A percentile compares a stretch with the other conserved stretches of the same genome.
phyloP scores from a whole-genome alignment of 352 stramenopile genomes.

The Phytophthora cajani region DNA sequence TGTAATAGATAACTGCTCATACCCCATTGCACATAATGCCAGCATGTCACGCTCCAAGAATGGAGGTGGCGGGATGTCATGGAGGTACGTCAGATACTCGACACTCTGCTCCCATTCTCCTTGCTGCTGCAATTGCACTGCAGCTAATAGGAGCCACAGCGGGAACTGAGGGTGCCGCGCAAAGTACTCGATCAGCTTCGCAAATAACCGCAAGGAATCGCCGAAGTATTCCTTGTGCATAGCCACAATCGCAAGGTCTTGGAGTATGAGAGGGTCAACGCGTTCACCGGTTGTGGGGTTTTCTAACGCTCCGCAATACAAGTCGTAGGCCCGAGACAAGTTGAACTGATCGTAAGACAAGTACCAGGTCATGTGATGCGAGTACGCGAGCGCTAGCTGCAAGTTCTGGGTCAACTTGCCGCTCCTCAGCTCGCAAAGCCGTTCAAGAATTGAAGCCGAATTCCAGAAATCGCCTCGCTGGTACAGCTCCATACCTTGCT shows the following conservation, averaged over 20 bases:
- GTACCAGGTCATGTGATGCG: constrained; percentile 78
- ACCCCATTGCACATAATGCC: constrained; percentile 60
- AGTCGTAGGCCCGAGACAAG: constrained; percentile 51
- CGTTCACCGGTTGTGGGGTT: background rate
- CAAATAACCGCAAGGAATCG: constrained; percentile 59
- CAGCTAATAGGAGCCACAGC: constrained; percentile 66
- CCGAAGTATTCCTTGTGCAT: constrained; percentile 66
- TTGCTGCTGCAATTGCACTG: constrained; percentile 64
- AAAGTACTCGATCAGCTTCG: constrained; percentile 69
- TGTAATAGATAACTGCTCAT: constrained; percentile 35
- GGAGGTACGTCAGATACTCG: constrained; percentile 64
- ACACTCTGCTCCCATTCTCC: constrained; percentile 64
- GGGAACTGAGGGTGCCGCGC: constrained; percentile 50
- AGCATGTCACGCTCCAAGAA: constrained; percentile 73
- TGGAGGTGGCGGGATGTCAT: constrained; percentile 52
- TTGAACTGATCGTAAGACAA: constrained; percentile 60
- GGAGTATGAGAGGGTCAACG: constrained; percentile 53
- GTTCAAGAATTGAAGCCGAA: constrained; percentile 58
- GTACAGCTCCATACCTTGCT: constrained; percentile 53
- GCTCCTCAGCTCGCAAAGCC: constrained; percentile 22
- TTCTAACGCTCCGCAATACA: constrained; percentile 51
- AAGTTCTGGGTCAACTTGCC: constrained; percentile 15
- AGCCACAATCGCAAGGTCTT: constrained; percentile 67
- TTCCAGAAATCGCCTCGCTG: constrained; percentile 62
- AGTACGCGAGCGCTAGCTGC: constrained; percentile 52